Conservation (phyloP, 352 stramenopile species). For the Phytopythium montanum region DNA sequence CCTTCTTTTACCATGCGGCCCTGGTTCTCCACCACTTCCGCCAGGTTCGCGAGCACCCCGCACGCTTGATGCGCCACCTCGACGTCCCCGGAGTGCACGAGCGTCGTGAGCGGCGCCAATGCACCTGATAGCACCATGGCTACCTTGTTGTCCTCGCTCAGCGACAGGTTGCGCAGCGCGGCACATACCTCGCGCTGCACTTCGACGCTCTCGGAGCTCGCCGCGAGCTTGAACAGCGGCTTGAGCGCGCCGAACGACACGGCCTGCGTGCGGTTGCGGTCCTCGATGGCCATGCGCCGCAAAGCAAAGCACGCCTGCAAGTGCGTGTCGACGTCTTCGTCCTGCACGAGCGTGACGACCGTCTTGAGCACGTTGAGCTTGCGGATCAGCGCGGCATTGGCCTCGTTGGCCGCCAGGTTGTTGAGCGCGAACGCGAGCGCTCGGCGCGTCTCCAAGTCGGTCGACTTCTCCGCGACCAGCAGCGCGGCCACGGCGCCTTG, state of each 20-base stretch:
- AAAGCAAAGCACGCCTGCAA: conserved; percentile 92
- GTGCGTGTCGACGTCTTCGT: conserved; percentile 91
- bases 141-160: conserved; percentile 93
- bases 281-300: conserved; percentile 88
- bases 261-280: conserved; percentile 90
- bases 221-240: conserved; percentile 84
- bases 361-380: conserved; percentile 86
- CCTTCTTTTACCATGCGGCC: conserved; percentile 93
- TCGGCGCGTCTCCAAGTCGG: conserved; percentile 89
- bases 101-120: conserved; percentile 80
- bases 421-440: conserved; percentile 94
- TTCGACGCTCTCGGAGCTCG: conserved; percentile 84
- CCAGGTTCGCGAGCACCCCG: conserved; percentile 92
- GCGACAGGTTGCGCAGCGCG: conserved; percentile 88
- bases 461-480: conserved; percentile 80
- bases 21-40: conserved; percentile 94
- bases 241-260: conserved; percentile 91
- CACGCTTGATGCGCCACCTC: conserved; percentile 90
- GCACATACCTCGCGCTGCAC: conserved; percentile 92
- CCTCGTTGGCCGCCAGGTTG: conserved; percentile 90
- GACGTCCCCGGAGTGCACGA: conserved; percentile 87
- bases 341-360: conserved; percentile 82
- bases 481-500: conserved; percentile 87
- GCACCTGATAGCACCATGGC: conserved; percentile 86
- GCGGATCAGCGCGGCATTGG: conserved; percentile 83